These are phyloP conservation scores for Allium cepa DNA, from an alignment of 106 monocot genomes.

Conservation along the genomic window DNA sequence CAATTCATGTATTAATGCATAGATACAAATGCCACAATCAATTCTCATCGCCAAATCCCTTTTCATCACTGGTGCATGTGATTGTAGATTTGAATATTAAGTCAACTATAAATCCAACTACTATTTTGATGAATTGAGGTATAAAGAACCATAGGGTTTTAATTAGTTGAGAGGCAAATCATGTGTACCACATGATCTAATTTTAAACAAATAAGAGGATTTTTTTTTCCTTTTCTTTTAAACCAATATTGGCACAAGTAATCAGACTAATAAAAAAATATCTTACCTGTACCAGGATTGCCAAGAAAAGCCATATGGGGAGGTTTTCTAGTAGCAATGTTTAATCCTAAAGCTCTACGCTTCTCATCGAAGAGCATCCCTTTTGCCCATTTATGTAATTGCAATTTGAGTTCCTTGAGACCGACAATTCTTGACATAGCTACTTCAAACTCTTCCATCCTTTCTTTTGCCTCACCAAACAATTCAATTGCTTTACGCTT, in stretches of 20 bases:
- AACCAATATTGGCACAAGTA: not conserved
- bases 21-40: too few species aligned
- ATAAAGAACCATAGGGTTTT: too few species aligned
- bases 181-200: too few species aligned
- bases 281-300: slow-evolving; percentile 85
- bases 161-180: too few species aligned
- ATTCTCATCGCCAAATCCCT: too few species aligned
- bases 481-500: slow-evolving; percentile 48
- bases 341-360: slow-evolving; percentile 70
- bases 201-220: too few species aligned
- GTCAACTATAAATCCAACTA: too few species aligned
- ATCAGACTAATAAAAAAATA: not conserved
- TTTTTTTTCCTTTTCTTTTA: too few species aligned
- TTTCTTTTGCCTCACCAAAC: slow-evolving; percentile 48
- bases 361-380: slow-evolving; percentile 98
- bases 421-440: slow-evolving; percentile 77
- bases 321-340: slow-evolving; percentile 49
- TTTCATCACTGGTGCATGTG: too few species aligned
- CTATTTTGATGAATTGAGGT: too few species aligned
- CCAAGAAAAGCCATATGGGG: slow-evolving; percentile 99
- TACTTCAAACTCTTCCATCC: slow-evolving; percentile 72
- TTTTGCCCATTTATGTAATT: slow-evolving; percentile 77
- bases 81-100: too few species aligned
- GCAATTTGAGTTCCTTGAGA: slow-evolving; percentile 59
- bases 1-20: too few species aligned